Base-by-base conservation (phyloP, 225 moss, liverwort and hornwort species). In the Ulota crispa region DNA sequence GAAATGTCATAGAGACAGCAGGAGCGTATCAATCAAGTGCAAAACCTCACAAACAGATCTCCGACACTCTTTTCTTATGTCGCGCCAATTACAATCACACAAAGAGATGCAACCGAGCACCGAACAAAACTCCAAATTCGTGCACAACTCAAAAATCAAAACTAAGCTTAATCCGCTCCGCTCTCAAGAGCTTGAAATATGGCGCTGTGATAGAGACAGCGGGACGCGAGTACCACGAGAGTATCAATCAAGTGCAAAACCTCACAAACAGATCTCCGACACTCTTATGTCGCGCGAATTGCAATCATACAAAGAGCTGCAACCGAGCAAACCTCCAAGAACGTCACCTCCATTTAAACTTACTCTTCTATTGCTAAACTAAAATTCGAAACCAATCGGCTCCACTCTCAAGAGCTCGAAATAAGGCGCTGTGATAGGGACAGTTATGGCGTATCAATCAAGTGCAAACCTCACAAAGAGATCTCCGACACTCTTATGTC, bases 401-500 rank as follows among this genome's bases (percentile, higher is more conserved):
- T 36, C 32, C 42, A 27, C 66, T 61, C 66, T 67, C 34, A 72
- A 30, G 11, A 45, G 7, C 78, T 61, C 56, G 19, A 59, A 78
- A 73, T 27, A 78, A 6, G 75, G 32, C 75, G 62, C 59, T 3
- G 27, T 52, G 76, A 77, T 70, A 19, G 64, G 41, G 74, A 66
- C 63, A 70, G 71, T n/a, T n/a, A n/a, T n/a, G n/a, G n/a, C n/a
- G 45, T 47, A 47, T 47, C 45, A 47, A 47, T 47, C 45, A 47
- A 47, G 45, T 47, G 45, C 45, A 47, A 47, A 76, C 50, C 66
- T 78, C 72, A 32, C 57, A 9, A 53, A 26, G 53, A 39, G 26
- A 59, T 80, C 75, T 71, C 75, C 77, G 23, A 57, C 82, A 79
- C 83, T 66, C 80, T 11, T 18, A 23, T 23, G 26, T 7, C 60